These are phyloP conservation scores for Ogataea hybrid DNA, from an alignment of 1,139 yeast species.

Conservation along the genomic window DNA sequence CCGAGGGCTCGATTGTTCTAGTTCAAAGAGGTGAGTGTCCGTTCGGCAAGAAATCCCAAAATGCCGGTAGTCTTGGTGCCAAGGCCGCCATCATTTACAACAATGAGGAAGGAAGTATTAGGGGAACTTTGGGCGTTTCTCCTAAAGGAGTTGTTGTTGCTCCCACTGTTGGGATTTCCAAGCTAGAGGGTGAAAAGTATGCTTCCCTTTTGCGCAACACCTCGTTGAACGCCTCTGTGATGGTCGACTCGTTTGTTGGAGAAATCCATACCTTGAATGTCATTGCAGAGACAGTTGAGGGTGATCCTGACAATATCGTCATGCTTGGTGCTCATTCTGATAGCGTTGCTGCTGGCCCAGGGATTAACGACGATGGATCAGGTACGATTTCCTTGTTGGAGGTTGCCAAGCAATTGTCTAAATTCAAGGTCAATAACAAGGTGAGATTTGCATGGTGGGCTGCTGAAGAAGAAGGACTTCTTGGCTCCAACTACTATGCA, in stretches of 20 bases:
- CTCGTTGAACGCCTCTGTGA: constrained; percentile 40
- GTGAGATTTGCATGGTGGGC: constrained; percentile 98
- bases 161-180: constrained; percentile 67
- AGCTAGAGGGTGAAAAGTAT: constrained; percentile 52
- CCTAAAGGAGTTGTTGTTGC: constrained; percentile 66
- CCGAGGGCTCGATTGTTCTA: constrained; percentile 59
- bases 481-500: constrained; percentile 84
- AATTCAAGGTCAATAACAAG: constrained; percentile 75
- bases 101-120: constrained; percentile 52
- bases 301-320: constrained; percentile 84
- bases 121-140: constrained; percentile 79
- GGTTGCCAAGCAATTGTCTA: constrained; percentile 76
- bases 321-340: constrained; percentile 93
- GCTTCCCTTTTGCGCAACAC: constrained; percentile 29
- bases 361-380: constrained; percentile 92
- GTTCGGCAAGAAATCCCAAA: constrained; percentile 71
- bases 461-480: constrained; percentile 93
- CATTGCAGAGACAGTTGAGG: constrained; percentile 78
- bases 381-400: constrained; percentile 83
- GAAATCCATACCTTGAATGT: constrained; percentile 69
- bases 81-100: constrained; percentile 75
- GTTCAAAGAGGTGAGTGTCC: constrained; percentile 81
- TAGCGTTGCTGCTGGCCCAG: constrained; percentile 89
- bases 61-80: constrained; percentile 81
- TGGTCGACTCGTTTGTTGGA: constrained; percentile 65